Percentiles rank a stretch among this genome's conserved stretches.
Evolutionary conservation across 805 yeast genomes (phyloP).

Genomic region (Ogataea pignaliae): DNA sequence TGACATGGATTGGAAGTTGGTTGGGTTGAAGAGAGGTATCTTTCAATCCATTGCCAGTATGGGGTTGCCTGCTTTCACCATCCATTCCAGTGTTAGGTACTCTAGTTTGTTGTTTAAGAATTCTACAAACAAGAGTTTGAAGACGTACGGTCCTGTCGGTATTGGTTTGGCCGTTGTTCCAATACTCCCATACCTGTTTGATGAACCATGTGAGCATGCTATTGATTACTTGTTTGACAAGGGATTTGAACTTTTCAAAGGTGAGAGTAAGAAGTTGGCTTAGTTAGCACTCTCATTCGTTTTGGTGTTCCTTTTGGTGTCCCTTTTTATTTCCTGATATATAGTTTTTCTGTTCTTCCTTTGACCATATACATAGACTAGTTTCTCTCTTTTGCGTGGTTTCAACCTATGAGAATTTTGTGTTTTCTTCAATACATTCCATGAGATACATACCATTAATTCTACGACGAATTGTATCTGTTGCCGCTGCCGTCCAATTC

Average conservation of each 20-base stretch:
- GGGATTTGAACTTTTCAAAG: constrained; percentile 33
- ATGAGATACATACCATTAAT: no score
- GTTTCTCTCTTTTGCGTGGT: no score
- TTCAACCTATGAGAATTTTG: no score
- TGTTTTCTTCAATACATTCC: no score
- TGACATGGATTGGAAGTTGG: constrained; percentile 64
- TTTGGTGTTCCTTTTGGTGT: no score
- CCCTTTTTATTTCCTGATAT: no score
- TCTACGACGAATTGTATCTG: no score
- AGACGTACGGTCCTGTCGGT: constrained; percentile 74
- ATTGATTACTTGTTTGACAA: constrained; percentile 58
- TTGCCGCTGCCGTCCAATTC: no score
- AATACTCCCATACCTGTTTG: constrained; percentile 69
- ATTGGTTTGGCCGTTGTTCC: constrained; percentile 76
- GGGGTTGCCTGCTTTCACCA: constrained; percentile 85
- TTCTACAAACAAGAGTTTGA: constrained; percentile 41
- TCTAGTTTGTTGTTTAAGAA: constrained; percentile 61
- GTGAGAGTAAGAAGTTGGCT: constrained; percentile 6
- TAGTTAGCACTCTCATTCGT: no score
- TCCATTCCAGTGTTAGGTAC: constrained; percentile 70
- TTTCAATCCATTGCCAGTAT: constrained; percentile 80
- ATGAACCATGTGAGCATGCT: constrained; percentile 74
- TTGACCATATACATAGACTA: no score
- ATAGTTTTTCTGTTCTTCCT: no score
- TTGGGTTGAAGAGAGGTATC: constrained; percentile 64